Evolutionary conservation across 768 basidiomycete genomes (phyloP).

Genomic region (Podaxis pistillaris): DNA sequence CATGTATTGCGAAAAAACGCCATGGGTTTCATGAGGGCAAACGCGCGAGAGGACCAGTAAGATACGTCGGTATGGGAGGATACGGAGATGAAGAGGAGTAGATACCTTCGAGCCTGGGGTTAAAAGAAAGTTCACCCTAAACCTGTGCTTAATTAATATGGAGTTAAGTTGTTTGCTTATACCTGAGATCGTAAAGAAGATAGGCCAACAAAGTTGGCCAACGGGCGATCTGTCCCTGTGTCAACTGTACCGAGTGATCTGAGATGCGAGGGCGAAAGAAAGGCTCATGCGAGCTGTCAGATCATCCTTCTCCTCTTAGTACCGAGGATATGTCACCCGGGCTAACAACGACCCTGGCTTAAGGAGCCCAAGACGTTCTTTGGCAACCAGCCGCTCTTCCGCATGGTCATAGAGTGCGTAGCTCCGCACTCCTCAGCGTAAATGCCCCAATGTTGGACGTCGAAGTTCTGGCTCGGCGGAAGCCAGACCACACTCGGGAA

Average conservation of each 20-base stretch:
- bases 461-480: neutral
- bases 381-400: neutral
- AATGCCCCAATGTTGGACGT: neutral
- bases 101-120: slow-evolving; percentile 3
- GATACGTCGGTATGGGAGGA: neutral
- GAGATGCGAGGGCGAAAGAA: slow-evolving; percentile 17
- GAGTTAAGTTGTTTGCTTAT: slow-evolving; percentile 23
- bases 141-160: slow-evolving; percentile 23
- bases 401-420: neutral
- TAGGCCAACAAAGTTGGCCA: slow-evolving; percentile 20
- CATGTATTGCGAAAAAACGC: slow-evolving; percentile 39
- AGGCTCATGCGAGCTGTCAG: slow-evolving; percentile 9
- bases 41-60: slow-evolving; percentile 3
- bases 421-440: neutral
- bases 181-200: slow-evolving; percentile 24
- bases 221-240: slow-evolving; percentile 35
- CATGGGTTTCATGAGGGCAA: slow-evolving; percentile 35
- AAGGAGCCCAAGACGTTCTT: neutral
- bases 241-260: slow-evolving; percentile 18
- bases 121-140: slow-evolving; percentile 1
- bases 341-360: neutral
- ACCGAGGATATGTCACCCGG: slow-evolving; percentile 12
- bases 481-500: neutral
- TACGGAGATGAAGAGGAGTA: slow-evolving; percentile 8
- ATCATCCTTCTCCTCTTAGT: slow-evolving; percentile 12